Evolutionary conservation across 805 yeast species (phyloP).

Genomic region (Saturnispora halmiae): DNA sequence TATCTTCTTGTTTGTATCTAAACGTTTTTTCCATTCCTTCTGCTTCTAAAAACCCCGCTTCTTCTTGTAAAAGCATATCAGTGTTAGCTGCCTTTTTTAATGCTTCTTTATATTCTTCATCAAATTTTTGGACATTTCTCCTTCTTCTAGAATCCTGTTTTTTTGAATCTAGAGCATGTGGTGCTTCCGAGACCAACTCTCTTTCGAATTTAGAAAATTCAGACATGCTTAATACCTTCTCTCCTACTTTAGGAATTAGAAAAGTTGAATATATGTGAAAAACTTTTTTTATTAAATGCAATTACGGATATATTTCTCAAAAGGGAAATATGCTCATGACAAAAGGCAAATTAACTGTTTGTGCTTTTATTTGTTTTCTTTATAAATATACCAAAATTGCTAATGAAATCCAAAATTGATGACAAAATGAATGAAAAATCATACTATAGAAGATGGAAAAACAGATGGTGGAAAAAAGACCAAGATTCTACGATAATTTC

Average conservation of each 20-base stretch:
- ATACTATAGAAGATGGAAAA: too few species aligned
- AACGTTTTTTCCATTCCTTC: conserved; percentile 93
- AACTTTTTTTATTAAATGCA: too few species aligned
- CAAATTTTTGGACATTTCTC: conserved; percentile 47
- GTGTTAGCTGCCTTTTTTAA: conserved; percentile 78
- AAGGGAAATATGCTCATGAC: too few species aligned
- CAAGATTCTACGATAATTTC: too few species aligned
- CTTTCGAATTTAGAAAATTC: conserved; percentile 8
- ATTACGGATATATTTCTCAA: too few species aligned
- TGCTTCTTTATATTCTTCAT: conserved; percentile 67
- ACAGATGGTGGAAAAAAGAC: too few species aligned
- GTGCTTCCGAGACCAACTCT: neutral
- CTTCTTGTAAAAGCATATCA: conserved; percentile 77
- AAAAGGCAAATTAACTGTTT: neutral
- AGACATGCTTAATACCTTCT: neutral
- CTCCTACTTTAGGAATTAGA: neutral
- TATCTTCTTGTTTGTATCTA: conserved; percentile 75
- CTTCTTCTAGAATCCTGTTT: conserved; percentile 8
- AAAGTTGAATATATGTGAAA: neutral
- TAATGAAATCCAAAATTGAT: too few species aligned
- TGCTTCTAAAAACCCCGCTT: conserved; percentile 79
- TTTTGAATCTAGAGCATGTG: neutral
- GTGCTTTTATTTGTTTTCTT: too few species aligned
- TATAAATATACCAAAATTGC: too few species aligned
- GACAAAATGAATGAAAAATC: too few species aligned